A percentile compares a stretch with the other conserved stretches of the same genome.
These are phyloP conservation scores for Aspergillaceae sp. DNA, from an alignment of 2,329 filamentous ascomycete genomes.

Conservation along the genomic window DNA sequence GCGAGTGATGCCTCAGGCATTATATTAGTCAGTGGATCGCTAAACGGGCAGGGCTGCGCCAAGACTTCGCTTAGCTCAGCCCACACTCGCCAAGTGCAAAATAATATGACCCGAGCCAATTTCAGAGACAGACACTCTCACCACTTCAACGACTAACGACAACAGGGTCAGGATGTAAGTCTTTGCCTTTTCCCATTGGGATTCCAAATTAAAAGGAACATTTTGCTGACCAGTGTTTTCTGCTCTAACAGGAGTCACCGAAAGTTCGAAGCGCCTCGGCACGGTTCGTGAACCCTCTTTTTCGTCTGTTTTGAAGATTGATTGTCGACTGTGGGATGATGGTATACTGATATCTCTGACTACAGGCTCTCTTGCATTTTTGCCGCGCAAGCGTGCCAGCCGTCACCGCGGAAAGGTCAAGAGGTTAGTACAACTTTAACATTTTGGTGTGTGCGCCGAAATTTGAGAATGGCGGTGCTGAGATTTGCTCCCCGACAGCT, in stretches of 20 bases:
- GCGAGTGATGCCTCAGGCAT: background rate
- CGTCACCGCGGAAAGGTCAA: slow-evolving; percentile 97
- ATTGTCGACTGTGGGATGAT: slow-evolving; percentile 14
- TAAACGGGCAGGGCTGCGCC: slow-evolving; percentile 10
- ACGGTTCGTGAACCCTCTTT: slow-evolving; percentile 73
- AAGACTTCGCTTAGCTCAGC: slow-evolving; percentile 35
- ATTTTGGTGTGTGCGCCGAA: slow-evolving; percentile 16
- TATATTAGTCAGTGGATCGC: background rate
- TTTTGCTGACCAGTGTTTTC: slow-evolving; percentile 19
- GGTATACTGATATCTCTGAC: slow-evolving; percentile 21
- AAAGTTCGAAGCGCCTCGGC: slow-evolving; percentile 81
- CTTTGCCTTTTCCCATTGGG: background rate
- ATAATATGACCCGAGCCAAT: slow-evolving; percentile 29
- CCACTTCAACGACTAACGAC: slow-evolving; percentile 40
- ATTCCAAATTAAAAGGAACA: slow-evolving; percentile 2
- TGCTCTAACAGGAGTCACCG: slow-evolving; percentile 45
- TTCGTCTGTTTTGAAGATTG: slow-evolving; percentile 51
- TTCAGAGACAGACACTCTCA: slow-evolving; percentile 33
- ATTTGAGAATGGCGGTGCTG: slow-evolving; percentile 11
- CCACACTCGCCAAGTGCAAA: slow-evolving; percentile 37
- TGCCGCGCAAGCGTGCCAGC: slow-evolving; percentile 85
- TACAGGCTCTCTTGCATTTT: slow-evolving; percentile 65
- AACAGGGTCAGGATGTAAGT: slow-evolving; percentile 43
- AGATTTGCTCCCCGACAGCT: slow-evolving; percentile 47
- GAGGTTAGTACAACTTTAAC: slow-evolving; percentile 56